Conservation (phyloP, 177 flowering plant species). For the Vitis hybrid region DNA sequence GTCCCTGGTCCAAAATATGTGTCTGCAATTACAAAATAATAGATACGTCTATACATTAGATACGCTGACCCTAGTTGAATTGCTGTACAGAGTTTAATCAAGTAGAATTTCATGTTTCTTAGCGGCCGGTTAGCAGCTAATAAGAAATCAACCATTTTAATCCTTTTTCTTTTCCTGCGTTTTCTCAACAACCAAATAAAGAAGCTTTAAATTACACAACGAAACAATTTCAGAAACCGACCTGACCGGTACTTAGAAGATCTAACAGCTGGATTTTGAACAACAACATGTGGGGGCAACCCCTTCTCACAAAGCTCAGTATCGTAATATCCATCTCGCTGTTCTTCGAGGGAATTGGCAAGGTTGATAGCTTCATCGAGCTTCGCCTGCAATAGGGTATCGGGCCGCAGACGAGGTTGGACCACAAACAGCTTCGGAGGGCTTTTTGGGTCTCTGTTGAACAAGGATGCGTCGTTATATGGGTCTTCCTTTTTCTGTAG, state of each 20-base stretch:
- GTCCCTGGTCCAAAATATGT: slow-evolving; percentile 91
- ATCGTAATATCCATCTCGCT: slow-evolving; percentile 56
- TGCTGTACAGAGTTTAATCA: no score
- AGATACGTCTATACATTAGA: background rate
- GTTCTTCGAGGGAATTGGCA: slow-evolving; percentile 87
- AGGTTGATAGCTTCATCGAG: slow-evolving; percentile 84
- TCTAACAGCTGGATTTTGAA: slow-evolving; percentile 73
- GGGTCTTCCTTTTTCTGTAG: slow-evolving; percentile 14
- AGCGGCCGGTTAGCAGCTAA: no score
- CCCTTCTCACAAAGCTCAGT: slow-evolving; percentile 44
- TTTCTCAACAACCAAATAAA: no score
- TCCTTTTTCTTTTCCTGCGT: background rate
- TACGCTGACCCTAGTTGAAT: background rate
- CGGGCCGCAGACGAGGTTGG: slow-evolving; percentile 79
- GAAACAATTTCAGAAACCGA: slow-evolving; percentile 16
- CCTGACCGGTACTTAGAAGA: slow-evolving; percentile 60
- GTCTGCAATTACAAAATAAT: slow-evolving; percentile 36
- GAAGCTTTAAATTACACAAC: no score
- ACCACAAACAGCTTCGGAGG: slow-evolving; percentile 78
- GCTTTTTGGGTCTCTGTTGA: slow-evolving; percentile 43
- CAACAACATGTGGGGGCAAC: slow-evolving; percentile 70
- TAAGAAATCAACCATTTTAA: no score
- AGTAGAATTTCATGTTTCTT: no score
- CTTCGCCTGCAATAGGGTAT: slow-evolving; percentile 51
- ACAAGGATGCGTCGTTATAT: slow-evolving; percentile 8